phyloP scores from a whole-genome alignment of 306 rosid species.

The Cicer cuneatum region DNA sequence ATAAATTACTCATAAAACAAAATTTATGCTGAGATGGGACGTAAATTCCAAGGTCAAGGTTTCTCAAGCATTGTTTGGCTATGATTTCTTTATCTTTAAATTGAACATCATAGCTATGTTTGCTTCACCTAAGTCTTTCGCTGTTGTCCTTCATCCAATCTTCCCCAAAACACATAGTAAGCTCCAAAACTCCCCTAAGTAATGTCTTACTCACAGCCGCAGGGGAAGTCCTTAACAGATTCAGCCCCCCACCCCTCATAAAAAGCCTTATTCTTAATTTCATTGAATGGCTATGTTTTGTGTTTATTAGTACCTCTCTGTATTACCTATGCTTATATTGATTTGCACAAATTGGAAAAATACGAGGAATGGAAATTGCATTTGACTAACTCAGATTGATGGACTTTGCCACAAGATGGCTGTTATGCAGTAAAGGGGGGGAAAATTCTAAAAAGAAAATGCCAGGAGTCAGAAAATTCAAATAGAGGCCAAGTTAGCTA shows the following conservation, averaged over 20 bases:
- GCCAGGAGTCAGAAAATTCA: background rate
- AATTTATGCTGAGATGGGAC: background rate
- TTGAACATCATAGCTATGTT: conserved; percentile 2
- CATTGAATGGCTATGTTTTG: background rate
- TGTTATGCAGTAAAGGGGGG: background rate
- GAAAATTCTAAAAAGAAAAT: conserved; percentile 25
- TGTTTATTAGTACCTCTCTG: background rate
- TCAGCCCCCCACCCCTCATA: background rate
- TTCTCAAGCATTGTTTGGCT: background rate
- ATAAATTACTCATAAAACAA: conserved; percentile 9
- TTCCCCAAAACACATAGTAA: background rate
- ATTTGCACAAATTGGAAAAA: conserved; percentile 1
- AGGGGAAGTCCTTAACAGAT: background rate
- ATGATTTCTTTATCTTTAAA: conserved; percentile 16
- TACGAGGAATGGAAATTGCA: conserved; percentile 15
- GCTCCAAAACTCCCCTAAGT: conserved; percentile 2
- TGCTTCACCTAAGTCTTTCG: background rate
- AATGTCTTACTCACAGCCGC: conserved; percentile 9
- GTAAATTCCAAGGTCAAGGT: conserved; percentile 5
- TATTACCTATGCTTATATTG: background rate
- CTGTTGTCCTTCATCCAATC: background rate
- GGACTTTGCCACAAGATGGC: background rate
- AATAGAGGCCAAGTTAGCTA: background rate
- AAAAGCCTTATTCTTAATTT: background rate
- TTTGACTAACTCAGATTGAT: conserved; percentile 15